A percentile compares a stretch with the other conserved stretches of the same genome.
Evolutionary conservation across 2,329 filamentous ascomycete genomes (phyloP).

Genomic region (Acrocalymma vagum): DNA sequence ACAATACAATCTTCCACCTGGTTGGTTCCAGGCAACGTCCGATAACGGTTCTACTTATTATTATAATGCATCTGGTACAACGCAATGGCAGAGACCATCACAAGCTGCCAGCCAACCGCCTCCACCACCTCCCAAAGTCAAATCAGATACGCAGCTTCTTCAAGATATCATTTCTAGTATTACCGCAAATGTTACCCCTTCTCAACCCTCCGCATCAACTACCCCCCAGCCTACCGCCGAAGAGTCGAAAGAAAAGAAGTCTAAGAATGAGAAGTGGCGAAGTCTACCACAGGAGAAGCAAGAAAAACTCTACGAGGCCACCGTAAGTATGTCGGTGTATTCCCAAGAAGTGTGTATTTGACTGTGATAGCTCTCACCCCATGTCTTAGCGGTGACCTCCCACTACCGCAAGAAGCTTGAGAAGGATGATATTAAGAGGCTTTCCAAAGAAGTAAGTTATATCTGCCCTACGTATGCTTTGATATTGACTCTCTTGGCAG

Average conservation of each 20-base stretch:
- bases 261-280: constrained; percentile 72
- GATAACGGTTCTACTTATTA: constrained; percentile 80
- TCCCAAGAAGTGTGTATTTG: constrained; percentile 4
- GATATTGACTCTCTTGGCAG: constrained; percentile 38
- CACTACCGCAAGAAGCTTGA: constrained; percentile 88
- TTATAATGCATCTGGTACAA: constrained; percentile 76
- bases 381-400: constrained; percentile 85
- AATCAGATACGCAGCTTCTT: constrained; percentile 77
- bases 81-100: constrained; percentile 83
- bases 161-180: constrained; percentile 81
- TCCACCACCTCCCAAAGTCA: constrained; percentile 67
- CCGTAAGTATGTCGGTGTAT: constrained; percentile 64
- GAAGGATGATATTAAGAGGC: constrained; percentile 75
- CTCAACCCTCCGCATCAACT: constrained; percentile 63
- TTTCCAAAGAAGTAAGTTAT: constrained; percentile 66
- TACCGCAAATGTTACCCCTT: constrained; percentile 71
- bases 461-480: neutral
- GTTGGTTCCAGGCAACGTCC: constrained; percentile 81
- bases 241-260: constrained; percentile 62
- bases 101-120: constrained; percentile 68
- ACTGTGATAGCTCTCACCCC: constrained; percentile 74
- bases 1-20: constrained; percentile 72
- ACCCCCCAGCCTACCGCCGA: constrained; percentile 70
- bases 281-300: constrained; percentile 80
- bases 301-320: constrained; percentile 94